Evolutionary conservation across 345 rosid genomes (phyloP), one percentile per base, ranked within the genome.

Genomic region (Acer negundo): DNA sequence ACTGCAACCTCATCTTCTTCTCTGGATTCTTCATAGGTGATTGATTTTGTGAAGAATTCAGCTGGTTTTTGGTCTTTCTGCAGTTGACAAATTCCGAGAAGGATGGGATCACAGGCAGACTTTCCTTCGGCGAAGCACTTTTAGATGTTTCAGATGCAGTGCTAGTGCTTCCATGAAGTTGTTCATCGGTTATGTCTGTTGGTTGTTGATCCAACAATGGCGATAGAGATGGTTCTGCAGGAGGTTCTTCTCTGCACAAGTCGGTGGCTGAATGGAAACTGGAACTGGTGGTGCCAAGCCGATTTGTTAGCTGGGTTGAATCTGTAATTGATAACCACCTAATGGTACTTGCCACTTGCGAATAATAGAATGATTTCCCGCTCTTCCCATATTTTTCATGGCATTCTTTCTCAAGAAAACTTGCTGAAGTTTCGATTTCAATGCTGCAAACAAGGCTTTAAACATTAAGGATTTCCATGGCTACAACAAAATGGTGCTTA

Each of bases 321-420:
- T 73, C 85, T 80, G 92, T 26, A 0, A 86, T 81, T 31, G 92
- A 87, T 62, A 96, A 82, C 97, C 98, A 92, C 84, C 99, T 88
- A 16, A 87, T 84, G 2, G 92, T 91, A 72, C 95, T 91, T 3
- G 93, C 97, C 69, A 92, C 89, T 84, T 91, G 97, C 12, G 97
- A 96, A 81, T 83, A 87, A 81, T 92, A 94, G 80, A 94, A 91
- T 0, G 98, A 87, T 79, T 90, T 92, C 78, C 98, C 95, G 17
- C 87, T 92, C 90, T 89, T 92, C 76, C 97, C 92, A 55, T 94
- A 94, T 78, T 90, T 94, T 82, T 81, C 79, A 79, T 84, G 90
- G 85, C 98, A 90, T 74, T 94, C 95, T 15, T 80, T 87, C 89
- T 96, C 98, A 31, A 96, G 90, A 73, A 76, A 80, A 82, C 83